Evolutionary conservation across 140 eudicot genomes (phyloP).

Genomic region (Anethum foeniculum): DNA sequence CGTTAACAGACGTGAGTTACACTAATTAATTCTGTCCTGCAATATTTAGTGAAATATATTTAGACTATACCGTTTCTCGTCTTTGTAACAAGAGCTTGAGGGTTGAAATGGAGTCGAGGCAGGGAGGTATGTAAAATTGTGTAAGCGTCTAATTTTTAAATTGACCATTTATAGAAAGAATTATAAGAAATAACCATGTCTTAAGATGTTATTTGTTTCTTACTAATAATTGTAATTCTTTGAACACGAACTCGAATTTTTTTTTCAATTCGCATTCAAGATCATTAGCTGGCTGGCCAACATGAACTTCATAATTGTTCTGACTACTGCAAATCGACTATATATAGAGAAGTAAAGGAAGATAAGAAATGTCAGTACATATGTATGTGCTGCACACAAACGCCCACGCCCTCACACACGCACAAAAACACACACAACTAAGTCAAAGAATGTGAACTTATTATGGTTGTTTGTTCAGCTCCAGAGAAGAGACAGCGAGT

Average conservation of each 20-base stretch:
- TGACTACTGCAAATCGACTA: conserved; percentile 3
- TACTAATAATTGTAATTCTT: background rate
- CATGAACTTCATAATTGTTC: background rate
- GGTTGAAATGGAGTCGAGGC: background rate
- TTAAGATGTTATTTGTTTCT: background rate
- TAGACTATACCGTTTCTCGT: background rate
- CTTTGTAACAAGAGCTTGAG: background rate
- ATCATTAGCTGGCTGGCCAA: background rate
- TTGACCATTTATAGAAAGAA: too few species aligned
- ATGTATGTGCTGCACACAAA: background rate
- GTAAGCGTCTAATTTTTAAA: background rate
- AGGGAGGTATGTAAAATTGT: too few species aligned
- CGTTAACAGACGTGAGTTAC: conserved; percentile 48
- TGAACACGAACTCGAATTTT: too few species aligned
- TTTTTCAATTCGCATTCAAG: background rate
- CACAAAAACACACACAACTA: background rate
- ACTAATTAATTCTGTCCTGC: background rate
- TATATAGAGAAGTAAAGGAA: background rate
- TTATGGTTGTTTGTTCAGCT: background rate
- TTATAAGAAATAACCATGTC: too few species aligned
- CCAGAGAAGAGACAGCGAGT: conserved; percentile 13
- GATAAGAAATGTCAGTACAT: conserved; percentile 1
- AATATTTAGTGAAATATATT: background rate
- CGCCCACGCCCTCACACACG: background rate
- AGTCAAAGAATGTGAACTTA: conserved; percentile 3